These are phyloP conservation scores for Cairneyella variabilis DNA, from an alignment of 495 filamentous ascomycete species.

Conservation along the genomic window DNA sequence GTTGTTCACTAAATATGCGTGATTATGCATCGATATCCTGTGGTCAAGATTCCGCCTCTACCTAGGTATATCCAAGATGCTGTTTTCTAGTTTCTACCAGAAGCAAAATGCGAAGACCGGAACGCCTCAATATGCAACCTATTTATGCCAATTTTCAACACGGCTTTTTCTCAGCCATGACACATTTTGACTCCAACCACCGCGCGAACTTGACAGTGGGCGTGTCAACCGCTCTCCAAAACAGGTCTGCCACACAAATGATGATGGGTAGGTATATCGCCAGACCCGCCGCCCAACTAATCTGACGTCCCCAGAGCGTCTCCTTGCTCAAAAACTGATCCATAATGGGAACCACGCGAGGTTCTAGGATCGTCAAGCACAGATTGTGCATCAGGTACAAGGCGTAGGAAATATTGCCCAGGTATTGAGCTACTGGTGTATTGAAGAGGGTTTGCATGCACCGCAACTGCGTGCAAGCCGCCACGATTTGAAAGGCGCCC, in stretches of 20 bases:
- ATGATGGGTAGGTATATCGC: slow-evolving; percentile 40
- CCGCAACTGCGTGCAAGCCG: slow-evolving; percentile 48
- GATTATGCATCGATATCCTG: too few species aligned
- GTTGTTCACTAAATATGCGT: too few species aligned
- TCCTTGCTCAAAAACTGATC: slow-evolving; percentile 35
- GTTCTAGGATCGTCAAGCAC: slow-evolving; percentile 46
- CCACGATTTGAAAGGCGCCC: slow-evolving; percentile 52
- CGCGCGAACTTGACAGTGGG: slow-evolving; percentile 50
- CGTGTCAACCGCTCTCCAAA: slow-evolving; percentile 51
- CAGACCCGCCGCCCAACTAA: slow-evolving; percentile 43
- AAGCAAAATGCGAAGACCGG: background rate
- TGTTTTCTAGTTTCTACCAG: too few species aligned
- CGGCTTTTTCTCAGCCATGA: slow-evolving; percentile 9
- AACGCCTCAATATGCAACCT: background rate
- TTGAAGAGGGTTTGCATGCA: slow-evolving; percentile 52
- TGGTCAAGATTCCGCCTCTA: too few species aligned
- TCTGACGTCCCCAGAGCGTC: slow-evolving; percentile 40
- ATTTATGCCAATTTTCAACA: background rate
- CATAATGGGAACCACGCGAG: slow-evolving; percentile 42
- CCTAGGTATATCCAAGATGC: too few species aligned
- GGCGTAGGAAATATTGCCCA: slow-evolving; percentile 54
- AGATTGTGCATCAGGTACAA: slow-evolving; percentile 56
- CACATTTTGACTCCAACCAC: slow-evolving; percentile 40
- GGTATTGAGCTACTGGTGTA: slow-evolving; percentile 54
- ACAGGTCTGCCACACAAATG: slow-evolving; percentile 50